Evolutionary conservation across 192 early-diverging fungal species (phyloP).

Genomic region (Mortierella alpina): DNA sequence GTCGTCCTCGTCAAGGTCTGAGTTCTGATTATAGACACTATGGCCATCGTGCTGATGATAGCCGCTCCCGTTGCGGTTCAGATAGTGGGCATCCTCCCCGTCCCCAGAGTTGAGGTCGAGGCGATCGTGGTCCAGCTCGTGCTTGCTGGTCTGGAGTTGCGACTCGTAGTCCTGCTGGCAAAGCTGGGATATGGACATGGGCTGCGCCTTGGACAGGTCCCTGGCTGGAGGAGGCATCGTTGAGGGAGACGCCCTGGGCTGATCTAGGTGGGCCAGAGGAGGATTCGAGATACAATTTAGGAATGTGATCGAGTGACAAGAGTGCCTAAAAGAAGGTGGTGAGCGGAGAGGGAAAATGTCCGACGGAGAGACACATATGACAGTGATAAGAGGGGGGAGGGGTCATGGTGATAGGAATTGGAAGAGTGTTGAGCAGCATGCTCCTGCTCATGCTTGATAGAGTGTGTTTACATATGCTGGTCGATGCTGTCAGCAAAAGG

Average conservation of each 20-base stretch:
- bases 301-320: neutral
- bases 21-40: slow-evolving; percentile 12
- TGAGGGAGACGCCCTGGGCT: neutral
- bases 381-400: neutral
- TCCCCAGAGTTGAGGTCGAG: slow-evolving; percentile 30
- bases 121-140: slow-evolving; percentile 22
- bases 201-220: slow-evolving; percentile 38
- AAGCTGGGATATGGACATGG: slow-evolving; percentile 47
- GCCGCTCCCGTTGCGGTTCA: neutral
- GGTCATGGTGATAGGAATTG: neutral
- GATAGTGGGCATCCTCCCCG: slow-evolving; percentile 8
- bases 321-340: neutral
- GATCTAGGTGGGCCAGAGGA: neutral
- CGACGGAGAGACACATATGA: neutral
- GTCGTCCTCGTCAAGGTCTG: slow-evolving; percentile 18
- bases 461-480: no score
- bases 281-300: neutral
- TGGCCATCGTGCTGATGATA: neutral
- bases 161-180: slow-evolving; percentile 34
- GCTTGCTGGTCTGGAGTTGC: slow-evolving; percentile 14
- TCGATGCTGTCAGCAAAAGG: no score
- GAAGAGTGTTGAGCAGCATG: neutral
- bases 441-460: no score
- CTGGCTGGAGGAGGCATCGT: slow-evolving; percentile 28
- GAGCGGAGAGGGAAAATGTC: neutral